A percentile compares a stretch with the other conserved stretches of the same genome.
Conservation (phyloP, 2,329 filamentous ascomycete species). For the Thyridium curvatum region DNA sequence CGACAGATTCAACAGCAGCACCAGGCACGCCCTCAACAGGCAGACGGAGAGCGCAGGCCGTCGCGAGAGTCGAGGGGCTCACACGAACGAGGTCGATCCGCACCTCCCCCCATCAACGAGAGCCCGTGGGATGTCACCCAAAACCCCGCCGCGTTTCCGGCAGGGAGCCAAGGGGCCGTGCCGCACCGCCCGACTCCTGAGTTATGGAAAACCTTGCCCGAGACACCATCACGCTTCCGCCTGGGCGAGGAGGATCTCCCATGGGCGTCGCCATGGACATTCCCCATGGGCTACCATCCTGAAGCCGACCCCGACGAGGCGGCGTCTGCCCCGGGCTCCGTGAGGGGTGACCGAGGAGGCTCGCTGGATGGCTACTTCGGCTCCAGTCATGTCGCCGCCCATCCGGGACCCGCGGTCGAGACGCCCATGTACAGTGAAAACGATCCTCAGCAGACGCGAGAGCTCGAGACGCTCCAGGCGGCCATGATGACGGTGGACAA, state of each 20-base stretch:
- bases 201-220: slow-evolving; percentile 37
- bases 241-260: slow-evolving; percentile 42
- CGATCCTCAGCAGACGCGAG: slow-evolving; percentile 28
- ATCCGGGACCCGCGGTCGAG: background rate
- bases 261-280: slow-evolving; percentile 31
- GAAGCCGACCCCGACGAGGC: slow-evolving; percentile 19
- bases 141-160: background rate
- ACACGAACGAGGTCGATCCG: slow-evolving; percentile 40
- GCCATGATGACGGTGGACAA: slow-evolving; percentile 53
- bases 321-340: too few species aligned
- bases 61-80: slow-evolving; percentile 20
- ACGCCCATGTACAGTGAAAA: slow-evolving; percentile 10
- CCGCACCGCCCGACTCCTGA: slow-evolving; percentile 9
- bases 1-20: slow-evolving; percentile 5
- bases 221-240: slow-evolving; percentile 27
- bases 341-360: too few species aligned
- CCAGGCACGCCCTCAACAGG: slow-evolving; percentile 6
- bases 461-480: slow-evolving; percentile 42
- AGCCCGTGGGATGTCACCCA: slow-evolving; percentile 36
- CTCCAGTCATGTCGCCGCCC: background rate
- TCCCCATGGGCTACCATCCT: slow-evolving; percentile 22
- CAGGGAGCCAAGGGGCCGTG: slow-evolving; percentile 8
- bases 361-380: too few species aligned
- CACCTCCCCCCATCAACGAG: slow-evolving; percentile 39
- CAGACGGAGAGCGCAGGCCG: slow-evolving; percentile 12